Evolutionary conservation across 75 land plant genomes (phyloP).

Genomic region (Sequoiadendron giganteum): DNA sequence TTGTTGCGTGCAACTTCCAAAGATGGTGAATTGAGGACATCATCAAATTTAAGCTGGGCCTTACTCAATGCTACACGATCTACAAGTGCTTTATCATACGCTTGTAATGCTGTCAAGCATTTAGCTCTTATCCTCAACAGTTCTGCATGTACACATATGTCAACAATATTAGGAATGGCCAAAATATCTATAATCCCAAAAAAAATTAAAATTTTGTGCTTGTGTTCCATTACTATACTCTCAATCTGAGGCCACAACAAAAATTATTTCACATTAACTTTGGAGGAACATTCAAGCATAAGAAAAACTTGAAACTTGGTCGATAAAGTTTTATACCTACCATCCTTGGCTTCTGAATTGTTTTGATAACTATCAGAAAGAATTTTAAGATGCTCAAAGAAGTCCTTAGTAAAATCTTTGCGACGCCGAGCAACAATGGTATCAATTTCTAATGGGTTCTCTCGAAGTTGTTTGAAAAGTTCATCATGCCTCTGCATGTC

Average conservation of each 20-base stretch:
- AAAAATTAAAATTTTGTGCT: neutral
- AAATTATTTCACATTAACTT: neutral
- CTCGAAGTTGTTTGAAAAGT: constrained; percentile 58
- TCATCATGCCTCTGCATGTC: constrained; percentile 91
- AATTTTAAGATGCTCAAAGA: constrained; percentile 79
- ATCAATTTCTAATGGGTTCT: constrained; percentile 43
- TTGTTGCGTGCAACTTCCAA: constrained; percentile 81
- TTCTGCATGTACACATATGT: constrained; percentile 20
- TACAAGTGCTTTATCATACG: constrained; percentile 66
- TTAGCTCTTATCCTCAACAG: constrained; percentile 53
- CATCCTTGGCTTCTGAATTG: constrained; percentile 57
- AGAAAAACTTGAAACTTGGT: neutral
- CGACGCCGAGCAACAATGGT: constrained; percentile 68
- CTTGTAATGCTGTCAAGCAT: constrained; percentile 78
- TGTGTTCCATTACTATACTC: neutral
- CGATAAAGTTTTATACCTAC: constrained; percentile 33
- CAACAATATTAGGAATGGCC: neutral
- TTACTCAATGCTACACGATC: constrained; percentile 56
- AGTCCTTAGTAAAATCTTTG: constrained; percentile 91
- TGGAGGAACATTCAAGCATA: neutral
- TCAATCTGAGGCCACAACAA: neutral
- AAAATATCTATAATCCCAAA: constrained; percentile 12
- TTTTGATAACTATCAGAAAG: constrained; percentile 67
- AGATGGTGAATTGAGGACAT: constrained; percentile 83
- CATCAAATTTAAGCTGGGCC: constrained; percentile 84